A percentile compares a stretch with the other conserved stretches of the same genome.
phyloP scores from a whole-genome alignment of 305 asterid species.

The Coffea humblotiana region DNA sequence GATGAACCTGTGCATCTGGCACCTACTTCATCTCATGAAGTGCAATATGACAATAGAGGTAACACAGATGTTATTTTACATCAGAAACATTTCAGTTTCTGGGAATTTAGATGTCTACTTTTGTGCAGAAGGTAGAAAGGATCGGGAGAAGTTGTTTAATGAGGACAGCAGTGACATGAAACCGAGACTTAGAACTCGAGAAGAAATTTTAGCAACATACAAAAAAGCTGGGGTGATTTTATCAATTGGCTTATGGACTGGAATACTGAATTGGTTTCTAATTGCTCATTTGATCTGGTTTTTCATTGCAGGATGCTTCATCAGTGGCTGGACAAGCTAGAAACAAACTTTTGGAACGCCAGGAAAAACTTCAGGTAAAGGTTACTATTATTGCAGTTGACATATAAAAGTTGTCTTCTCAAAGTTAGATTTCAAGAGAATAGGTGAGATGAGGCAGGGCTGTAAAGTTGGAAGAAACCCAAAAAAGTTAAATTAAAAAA shows the following conservation, averaged over 20 bases:
- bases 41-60: conserved; percentile 51
- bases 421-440: background rate
- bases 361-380: conserved; percentile 85
- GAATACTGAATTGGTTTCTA: background rate
- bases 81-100: conserved; percentile 13
- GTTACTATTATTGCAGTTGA: background rate
- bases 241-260: conserved; percentile 12
- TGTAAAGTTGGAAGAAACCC: background rate
- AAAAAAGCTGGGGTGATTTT: conserved; percentile 72
- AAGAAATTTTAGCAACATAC: conserved; percentile 84
- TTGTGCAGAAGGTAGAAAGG: conserved; percentile 54
- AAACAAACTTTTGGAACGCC: conserved; percentile 87
- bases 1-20: conserved; percentile 61
- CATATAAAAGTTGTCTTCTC: background rate
- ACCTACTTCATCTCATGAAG: conserved; percentile 48
- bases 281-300: background rate
- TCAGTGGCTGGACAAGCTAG: conserved; percentile 92
- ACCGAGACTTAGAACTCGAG: conserved; percentile 73
- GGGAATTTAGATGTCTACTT: conserved; percentile 20
- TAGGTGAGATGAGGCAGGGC: background rate
- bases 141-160: conserved; percentile 59
- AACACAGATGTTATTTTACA: conserved; percentile 18
- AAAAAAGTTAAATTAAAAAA: background rate
- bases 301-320: conserved; percentile 62
- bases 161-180: conserved; percentile 46